A percentile compares a stretch with the other conserved stretches of the same genome.
Conservation (phyloP, 2,329 filamentous ascomycete species). For the Alternaria incomplexa region DNA sequence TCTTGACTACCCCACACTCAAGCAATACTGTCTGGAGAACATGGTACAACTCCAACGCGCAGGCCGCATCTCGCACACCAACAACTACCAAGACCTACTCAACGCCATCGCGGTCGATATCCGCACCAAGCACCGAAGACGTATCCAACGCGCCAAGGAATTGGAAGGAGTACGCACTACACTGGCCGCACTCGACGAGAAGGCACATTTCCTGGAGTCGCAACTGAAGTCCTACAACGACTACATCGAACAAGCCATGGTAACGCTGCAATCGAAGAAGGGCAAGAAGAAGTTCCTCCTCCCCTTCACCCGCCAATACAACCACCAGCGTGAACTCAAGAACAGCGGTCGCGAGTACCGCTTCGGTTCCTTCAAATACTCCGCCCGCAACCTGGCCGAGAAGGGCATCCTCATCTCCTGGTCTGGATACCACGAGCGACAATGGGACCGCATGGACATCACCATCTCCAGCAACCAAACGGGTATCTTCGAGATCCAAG, state of each 20-base stretch:
- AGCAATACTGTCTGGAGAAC: conserved; percentile 91
- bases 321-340: conserved; percentile 95
- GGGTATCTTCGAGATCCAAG: conserved; percentile 91
- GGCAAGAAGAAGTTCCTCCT: conserved; percentile 92
- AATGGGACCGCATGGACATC: conserved; percentile 91
- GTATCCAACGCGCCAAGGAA: conserved; percentile 90
- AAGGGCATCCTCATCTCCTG: conserved; percentile 95
- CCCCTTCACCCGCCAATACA: conserved; percentile 98
- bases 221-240: conserved; percentile 98
- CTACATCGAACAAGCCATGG: conserved; percentile 98
- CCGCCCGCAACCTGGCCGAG: conserved; percentile 82
- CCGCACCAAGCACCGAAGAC: conserved; percentile 90
- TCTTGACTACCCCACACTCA: conserved; percentile 90
- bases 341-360: conserved; percentile 92
- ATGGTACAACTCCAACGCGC: conserved; percentile 86
- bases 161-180: conserved; percentile 82
- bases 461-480: conserved; percentile 95
- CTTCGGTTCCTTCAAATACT: conserved; percentile 98
- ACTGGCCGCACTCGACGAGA: conserved; percentile 76
- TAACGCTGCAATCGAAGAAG: conserved; percentile 95
- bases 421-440: conserved; percentile 79
- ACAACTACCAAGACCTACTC: conserved; percentile 96
- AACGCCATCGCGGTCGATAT: conserved; percentile 98
- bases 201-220: conserved; percentile 90
- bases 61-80: conserved; percentile 83